Evolutionary conservation across 768 basidiomycete genomes (phyloP).

Genomic region (Pulveroboletus sp.): DNA sequence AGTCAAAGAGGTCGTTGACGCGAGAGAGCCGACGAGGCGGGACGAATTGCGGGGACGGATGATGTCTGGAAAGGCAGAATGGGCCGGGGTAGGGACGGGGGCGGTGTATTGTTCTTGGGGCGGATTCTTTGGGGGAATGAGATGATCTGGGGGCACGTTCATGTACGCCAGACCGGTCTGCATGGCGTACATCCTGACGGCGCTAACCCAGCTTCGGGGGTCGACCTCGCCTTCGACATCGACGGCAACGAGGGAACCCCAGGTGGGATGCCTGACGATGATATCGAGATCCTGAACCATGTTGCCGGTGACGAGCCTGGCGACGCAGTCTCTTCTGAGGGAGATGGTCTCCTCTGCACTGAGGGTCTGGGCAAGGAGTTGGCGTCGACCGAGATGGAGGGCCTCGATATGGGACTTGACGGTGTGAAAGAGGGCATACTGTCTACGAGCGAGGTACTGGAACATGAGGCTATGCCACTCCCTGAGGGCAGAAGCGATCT

Average conservation of each 20-base stretch:
- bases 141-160: conserved; percentile 44
- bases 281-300: conserved; percentile 90
- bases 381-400: conserved; percentile 86
- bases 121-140: conserved; percentile 29
- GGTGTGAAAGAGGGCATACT: conserved; percentile 83
- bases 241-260: conserved; percentile 87
- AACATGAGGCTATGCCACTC: conserved; percentile 96
- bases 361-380: conserved; percentile 82
- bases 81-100: conserved; percentile 56
- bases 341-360: conserved; percentile 81
- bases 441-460: conserved; percentile 81
- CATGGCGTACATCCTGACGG: conserved; percentile 88
- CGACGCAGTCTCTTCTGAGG: conserved; percentile 83
- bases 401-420: conserved; percentile 89
- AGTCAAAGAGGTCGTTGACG: conserved; percentile 12
- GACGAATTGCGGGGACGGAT: conserved; percentile 28
- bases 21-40: conserved; percentile 35
- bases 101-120: conserved; percentile 44
- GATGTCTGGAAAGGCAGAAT: conserved; percentile 67
- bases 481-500: conserved; percentile 92
- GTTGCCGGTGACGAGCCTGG: conserved; percentile 83
- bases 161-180: conserved; percentile 80
- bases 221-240: conserved; percentile 84
- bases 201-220: conserved; percentile 80
- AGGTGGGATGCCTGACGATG: conserved; percentile 92